Evolutionary conservation across 129 eudicot species (phyloP), one percentile per base, ranked within the genome.

Genomic region (Lactuca sativa): DNA sequence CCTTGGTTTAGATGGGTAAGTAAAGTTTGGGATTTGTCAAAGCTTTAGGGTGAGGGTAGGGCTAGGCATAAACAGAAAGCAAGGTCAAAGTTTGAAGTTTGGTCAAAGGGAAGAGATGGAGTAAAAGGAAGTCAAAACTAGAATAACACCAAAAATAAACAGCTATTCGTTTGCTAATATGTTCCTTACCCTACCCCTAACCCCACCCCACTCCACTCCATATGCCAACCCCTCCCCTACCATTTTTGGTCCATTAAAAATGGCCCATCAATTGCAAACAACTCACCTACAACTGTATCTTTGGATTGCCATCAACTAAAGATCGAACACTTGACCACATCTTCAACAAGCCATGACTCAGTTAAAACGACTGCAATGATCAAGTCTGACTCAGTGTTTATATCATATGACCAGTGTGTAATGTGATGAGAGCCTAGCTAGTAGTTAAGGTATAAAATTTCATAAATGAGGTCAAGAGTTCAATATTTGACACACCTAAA

Each of bases 11-110:
- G 44, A 33, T 52, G 73, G 31, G 63, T 53, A 73, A 52, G 71
- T 62, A 64, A 66, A 66, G 80, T 75, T 75, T 58, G 55, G 74
- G 60, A 33, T 75, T 58, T 67, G 54, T 49, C 38, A 33, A 57
- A 43, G 64, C 73, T 74, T 65, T 74, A 75, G 74, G 59, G 69
- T 51, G 74, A 59, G 63, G 74, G 75, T 67, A 76, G 33, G 74
- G 80, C 43, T 51, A 60, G 68, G 80, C 69, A 76, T 15, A 76
- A 76, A 25, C 30, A 25, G 30, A 25, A 76, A 68, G 80, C 64
- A 52, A 67, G 68, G 69, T 16, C 64, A 75, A 75, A 66, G 60
- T 21, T 66, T 59, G 68, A 68, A 76, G 80, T 76, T 67, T 67
- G 70, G 70, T 76, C 70, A 67, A 67, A 67, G 64, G 38, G 69